A percentile compares a stretch with the other conserved stretches of the same genome.
These are phyloP conservation scores for Penicilliopsis zonata DNA, from an alignment of 495 filamentous ascomycete genomes.

Conservation along the genomic window DNA sequence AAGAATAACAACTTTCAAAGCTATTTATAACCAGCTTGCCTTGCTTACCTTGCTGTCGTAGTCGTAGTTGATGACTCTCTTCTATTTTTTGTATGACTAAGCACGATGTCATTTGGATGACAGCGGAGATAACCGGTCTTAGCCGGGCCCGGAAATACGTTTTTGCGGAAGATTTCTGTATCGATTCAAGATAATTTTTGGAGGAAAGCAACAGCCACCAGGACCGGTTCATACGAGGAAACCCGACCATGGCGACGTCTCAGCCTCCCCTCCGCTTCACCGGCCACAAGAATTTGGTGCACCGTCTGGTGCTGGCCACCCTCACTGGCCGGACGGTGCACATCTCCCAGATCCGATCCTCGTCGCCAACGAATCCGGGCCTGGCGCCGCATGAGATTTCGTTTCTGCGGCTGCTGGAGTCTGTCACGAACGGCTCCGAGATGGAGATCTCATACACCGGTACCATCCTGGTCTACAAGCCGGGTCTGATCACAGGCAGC, in stretches of 20 bases:
- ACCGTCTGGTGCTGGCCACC: slow-evolving; percentile 80
- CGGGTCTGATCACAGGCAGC: slow-evolving; percentile 80
- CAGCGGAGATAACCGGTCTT: too few species aligned
- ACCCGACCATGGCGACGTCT: slow-evolving; percentile 18
- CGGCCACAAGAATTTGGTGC: slow-evolving; percentile 66
- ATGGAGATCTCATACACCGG: slow-evolving; percentile 95
- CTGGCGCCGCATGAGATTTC: slow-evolving; percentile 88
- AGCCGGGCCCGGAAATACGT: too few species aligned
- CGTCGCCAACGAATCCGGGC: slow-evolving; percentile 72
- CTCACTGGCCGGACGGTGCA: slow-evolving; percentile 81
- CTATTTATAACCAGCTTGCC: too few species aligned
- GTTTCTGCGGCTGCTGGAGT: slow-evolving; percentile 86
- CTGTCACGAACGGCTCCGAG: slow-evolving; percentile 86
- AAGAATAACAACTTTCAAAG: too few species aligned
- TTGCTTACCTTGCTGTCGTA: too few species aligned
- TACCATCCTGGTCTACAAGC: slow-evolving; percentile 80
- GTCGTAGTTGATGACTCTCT: too few species aligned
- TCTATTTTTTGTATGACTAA: too few species aligned
- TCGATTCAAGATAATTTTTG: too few species aligned
- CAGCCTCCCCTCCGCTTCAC: slow-evolving; percentile 56
- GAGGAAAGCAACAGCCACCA: too few species aligned
- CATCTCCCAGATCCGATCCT: slow-evolving; percentile 84
- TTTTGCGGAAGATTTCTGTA: too few species aligned
- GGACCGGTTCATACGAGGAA: not conserved
- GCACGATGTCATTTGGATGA: too few species aligned